phyloP scores from a whole-genome alignment of 129 eudicot genomes.

The Flaveria linearis region DNA sequence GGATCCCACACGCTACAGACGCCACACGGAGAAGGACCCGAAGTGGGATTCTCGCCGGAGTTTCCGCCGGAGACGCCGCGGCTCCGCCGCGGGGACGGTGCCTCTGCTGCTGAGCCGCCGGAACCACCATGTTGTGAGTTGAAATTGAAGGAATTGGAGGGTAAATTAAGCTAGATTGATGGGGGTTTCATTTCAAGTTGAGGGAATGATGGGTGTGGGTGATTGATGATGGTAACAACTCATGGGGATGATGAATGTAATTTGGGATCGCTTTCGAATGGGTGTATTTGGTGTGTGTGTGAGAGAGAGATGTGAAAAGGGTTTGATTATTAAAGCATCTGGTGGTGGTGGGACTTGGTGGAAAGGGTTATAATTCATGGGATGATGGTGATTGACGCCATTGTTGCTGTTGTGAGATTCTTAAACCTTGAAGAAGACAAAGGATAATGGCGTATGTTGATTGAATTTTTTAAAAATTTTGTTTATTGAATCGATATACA shows the following conservation, averaged over 20 bases:
- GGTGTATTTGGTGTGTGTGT: not conserved
- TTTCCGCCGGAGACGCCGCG: constrained; percentile 23
- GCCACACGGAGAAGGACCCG: constrained; percentile 71
- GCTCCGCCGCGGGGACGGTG: constrained; percentile 17
- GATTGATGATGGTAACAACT: not conserved
- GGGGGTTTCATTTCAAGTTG: too few relatives aligned
- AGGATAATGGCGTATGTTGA: not conserved
- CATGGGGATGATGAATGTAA: not conserved
- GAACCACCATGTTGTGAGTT: constrained; percentile 38
- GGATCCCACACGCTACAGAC: constrained; percentile 91
- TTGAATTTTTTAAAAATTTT: too few relatives aligned
- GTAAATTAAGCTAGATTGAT: too few relatives aligned
- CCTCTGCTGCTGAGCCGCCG: constrained; percentile 40
- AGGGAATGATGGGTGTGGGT: too few relatives aligned
- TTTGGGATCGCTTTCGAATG: not conserved
- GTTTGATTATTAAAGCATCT: constrained; percentile 8
- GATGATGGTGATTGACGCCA: constrained; percentile 31
- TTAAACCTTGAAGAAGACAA: not conserved
- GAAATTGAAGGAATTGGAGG: too few relatives aligned
- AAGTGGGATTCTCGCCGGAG: constrained; percentile 44
- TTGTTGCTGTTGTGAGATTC: constrained; percentile 29
- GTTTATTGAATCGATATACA: too few relatives aligned
- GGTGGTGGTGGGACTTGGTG: constrained; percentile 30
- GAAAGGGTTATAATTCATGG: constrained; percentile 26
- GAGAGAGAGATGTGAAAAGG: not conserved